A percentile compares a stretch with the other conserved stretches of the same genome.
Conservation (phyloP, 139 green algal species). For the Coccomyxa sp. region DNA sequence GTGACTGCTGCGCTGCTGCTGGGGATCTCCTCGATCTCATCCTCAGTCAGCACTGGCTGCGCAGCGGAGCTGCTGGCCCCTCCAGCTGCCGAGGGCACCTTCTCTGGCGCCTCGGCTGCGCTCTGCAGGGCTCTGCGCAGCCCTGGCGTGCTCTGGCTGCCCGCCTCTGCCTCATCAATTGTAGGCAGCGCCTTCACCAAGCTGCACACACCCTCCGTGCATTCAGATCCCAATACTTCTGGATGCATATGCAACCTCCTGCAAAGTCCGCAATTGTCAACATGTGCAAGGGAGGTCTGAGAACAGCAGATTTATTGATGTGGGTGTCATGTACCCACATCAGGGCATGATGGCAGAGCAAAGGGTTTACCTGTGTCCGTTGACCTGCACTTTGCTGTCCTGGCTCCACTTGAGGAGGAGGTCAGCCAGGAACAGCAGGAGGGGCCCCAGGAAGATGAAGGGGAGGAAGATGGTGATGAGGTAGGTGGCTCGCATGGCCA, state of each 20-base stretch:
- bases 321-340: too few relatives aligned
- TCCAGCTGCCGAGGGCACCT: background rate
- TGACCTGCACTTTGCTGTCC: background rate
- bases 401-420: conserved; percentile 5
- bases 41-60: too few relatives aligned
- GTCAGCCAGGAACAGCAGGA: conserved; percentile 47
- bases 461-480: conserved; percentile 60
- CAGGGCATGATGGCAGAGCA: background rate
- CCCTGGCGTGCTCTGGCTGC: too few relatives aligned
- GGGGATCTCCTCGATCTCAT: background rate
- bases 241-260: too few relatives aligned
- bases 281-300: too few relatives aligned
- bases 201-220: too few relatives aligned
- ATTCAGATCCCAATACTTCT: too few relatives aligned
- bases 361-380: background rate
- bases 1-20: background rate
- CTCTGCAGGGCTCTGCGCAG: background rate
- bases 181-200: too few relatives aligned
- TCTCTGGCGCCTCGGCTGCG: background rate
- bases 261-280: too few relatives aligned
- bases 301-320: too few relatives aligned
- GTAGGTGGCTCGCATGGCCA: conserved; percentile 37
- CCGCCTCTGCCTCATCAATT: too few relatives aligned
- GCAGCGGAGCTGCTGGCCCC: too few relatives aligned
- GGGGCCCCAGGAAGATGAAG: conserved; percentile 52